Base-by-base conservation (phyloP, 176 grass and related monocot genomes). In the Secale cereale region DNA sequence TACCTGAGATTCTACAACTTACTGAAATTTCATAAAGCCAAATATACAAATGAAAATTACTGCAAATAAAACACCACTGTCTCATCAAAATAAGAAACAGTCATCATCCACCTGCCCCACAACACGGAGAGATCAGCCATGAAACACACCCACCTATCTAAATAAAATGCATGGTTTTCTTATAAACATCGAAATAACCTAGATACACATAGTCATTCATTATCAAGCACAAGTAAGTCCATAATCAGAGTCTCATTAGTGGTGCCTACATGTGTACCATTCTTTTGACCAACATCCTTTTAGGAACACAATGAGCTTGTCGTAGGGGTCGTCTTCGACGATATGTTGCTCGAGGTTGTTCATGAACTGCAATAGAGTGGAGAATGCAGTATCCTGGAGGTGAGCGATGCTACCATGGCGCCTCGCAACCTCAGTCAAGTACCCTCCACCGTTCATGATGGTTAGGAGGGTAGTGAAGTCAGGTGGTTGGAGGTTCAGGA, bases 341-440 rank as follows among this genome's bases (percentile, higher is more conserved):
- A 45, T 8, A 16, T 46, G 26, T 10, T 86, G 66, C 40, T 82
- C 85, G 10, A 67, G 76, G 7, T 85, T 77, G 62, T 81, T 85
- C 71, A 93, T 76, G 29, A 82, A 65, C 5, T 72, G 85, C 17
- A 88, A 91, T 13, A 94, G 67, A 16, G 82, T 69, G 23, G 85
- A 36, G 26, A 88, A 91, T 36, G 84, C 23, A 14, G 88, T 74
- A 57, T 91, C 77, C 59, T 79, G 81, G n/a, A 91, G 86, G 54
- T 22, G 20, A 22, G 19, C 7, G 2, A 57, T 57, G 17, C 54
- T 57, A 4, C 54, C 54, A 57, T 22, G 19, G 69, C 76, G 29
- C 74, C 74, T 70, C 41, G 4, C 6, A 20, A 74, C 83, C 25
- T 90, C 45, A 6, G 9, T 66, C 28, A 17, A n/a, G 9, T 85